Evolutionary conservation across 768 basidiomycete species (phyloP).

Genomic region (Lentinula sp.): DNA sequence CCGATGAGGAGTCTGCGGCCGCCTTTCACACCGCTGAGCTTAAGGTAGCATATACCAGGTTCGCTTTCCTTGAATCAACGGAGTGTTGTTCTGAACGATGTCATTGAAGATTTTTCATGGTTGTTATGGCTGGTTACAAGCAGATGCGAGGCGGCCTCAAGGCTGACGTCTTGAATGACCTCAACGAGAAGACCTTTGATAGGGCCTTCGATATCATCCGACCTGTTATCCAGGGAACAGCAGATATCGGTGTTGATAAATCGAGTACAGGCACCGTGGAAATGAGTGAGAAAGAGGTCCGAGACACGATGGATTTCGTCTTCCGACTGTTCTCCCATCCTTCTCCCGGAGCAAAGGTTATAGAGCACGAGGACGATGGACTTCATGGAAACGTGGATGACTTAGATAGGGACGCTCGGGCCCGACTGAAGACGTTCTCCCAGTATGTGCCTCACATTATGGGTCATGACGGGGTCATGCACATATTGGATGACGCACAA

Average conservation of each 20-base stretch:
- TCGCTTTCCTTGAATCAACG: background rate
- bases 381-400: slow-evolving; percentile 3
- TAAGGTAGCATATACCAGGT: background rate
- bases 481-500: background rate
- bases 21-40: slow-evolving; percentile 5
- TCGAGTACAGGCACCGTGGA: background rate
- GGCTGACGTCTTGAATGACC: slow-evolving; percentile 30
- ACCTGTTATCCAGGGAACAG: slow-evolving; percentile 23
- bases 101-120: slow-evolving; percentile 31
- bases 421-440: background rate
- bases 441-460: background rate
- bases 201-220: slow-evolving; percentile 39
- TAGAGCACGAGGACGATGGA: slow-evolving; percentile 10
- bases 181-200: slow-evolving; percentile 43
- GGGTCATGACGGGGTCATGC: background rate
- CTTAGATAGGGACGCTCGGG: background rate
- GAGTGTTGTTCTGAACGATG: slow-evolving; percentile 22
- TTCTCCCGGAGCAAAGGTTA: slow-evolving; percentile 1
- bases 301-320: background rate
- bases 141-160: slow-evolving; percentile 36
- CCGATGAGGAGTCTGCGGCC: slow-evolving; percentile 26
- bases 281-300: background rate
- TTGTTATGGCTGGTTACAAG: slow-evolving; percentile 43
- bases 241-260: background rate
- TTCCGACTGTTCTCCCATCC: slow-evolving; percentile 7